Conservation (phyloP, 202 grass and related monocot genomes). For the Bolboschoenoplectus hybrid region DNA sequence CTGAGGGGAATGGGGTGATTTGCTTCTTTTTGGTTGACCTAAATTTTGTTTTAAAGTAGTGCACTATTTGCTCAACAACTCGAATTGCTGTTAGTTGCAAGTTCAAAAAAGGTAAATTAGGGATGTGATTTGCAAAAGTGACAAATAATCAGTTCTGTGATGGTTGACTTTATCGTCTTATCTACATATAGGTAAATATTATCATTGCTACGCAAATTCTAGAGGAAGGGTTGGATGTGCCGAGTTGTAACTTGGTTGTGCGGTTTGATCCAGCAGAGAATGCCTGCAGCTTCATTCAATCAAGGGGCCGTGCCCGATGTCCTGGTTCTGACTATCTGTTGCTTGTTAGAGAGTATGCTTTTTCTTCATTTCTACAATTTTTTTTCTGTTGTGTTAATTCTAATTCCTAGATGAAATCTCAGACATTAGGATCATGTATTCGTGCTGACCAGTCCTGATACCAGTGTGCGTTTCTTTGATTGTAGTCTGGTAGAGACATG, state of each 20-base stretch:
- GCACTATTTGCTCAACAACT: background rate
- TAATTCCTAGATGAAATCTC: conserved; percentile 2
- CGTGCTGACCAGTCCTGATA: background rate
- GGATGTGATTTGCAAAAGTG: background rate
- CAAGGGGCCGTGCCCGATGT: conserved; percentile 77
- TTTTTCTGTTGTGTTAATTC: background rate
- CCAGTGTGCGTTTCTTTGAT: background rate
- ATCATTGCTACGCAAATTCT: conserved; percentile 80
- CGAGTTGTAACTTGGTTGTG: conserved; percentile 75
- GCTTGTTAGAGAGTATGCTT: conserved; percentile 53
- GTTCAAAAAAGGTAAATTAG: background rate
- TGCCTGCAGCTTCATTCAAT: conserved; percentile 89
- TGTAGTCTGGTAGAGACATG: background rate
- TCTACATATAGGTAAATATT: conserved; percentile 67
- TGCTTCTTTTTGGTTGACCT: background rate
- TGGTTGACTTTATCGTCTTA: background rate
- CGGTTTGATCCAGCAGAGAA: conserved; percentile 76
- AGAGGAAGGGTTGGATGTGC: conserved; percentile 89
- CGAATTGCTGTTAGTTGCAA: background rate
- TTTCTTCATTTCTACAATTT: background rate
- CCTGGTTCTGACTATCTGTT: conserved; percentile 72
- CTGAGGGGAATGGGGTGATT: background rate
- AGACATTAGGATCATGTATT: background rate
- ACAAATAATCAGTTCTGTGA: background rate
- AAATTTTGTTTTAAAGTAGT: background rate